A percentile compares a stretch with the other conserved stretches of the same genome.
phyloP scores from a whole-genome alignment of 1,284 basidiomycete species.

The Kalmanozyma brasiliensis region DNA sequence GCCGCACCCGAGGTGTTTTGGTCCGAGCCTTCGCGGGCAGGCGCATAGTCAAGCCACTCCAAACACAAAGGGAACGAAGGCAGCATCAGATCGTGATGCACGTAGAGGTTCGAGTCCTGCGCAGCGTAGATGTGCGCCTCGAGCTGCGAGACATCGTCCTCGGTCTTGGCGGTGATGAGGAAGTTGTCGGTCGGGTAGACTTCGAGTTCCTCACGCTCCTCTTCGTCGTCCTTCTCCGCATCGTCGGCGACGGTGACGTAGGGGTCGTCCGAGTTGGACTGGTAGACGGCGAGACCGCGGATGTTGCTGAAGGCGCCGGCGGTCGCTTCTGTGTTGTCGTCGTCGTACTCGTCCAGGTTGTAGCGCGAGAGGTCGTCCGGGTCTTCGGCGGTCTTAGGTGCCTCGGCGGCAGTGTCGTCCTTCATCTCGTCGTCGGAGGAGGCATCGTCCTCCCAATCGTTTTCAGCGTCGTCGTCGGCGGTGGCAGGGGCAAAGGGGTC shows the following conservation, averaged over 20 bases:
- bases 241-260: slow-evolving; percentile 92
- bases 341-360: slow-evolving; percentile 91
- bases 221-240: slow-evolving; percentile 74
- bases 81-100: slow-evolving; percentile 97
- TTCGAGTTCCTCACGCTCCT: slow-evolving; percentile 90
- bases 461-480: slow-evolving; percentile 42
- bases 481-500: slow-evolving; percentile 48
- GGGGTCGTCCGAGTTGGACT: slow-evolving; percentile 91
- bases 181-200: slow-evolving; percentile 91
- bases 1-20: slow-evolving; percentile 69
- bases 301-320: slow-evolving; percentile 93
- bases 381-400: no score
- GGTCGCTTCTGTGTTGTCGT: slow-evolving; percentile 72
- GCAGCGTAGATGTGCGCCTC: slow-evolving; percentile 71
- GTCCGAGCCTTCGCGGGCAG: slow-evolving; percentile 68
- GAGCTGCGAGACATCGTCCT: slow-evolving; percentile 94
- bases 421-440: slow-evolving; percentile 53
- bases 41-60: slow-evolving; percentile 97
- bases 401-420: slow-evolving; percentile 20
- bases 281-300: slow-evolving; percentile 91
- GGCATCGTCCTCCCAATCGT: slow-evolving; percentile 49
- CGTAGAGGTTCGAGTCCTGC: slow-evolving; percentile 78
- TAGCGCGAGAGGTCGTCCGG: slow-evolving; percentile 87
- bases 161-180: slow-evolving; percentile 91
- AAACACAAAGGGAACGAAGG: slow-evolving; percentile 97